A percentile compares a stretch with the other conserved stretches of the same genome.
These are phyloP conservation scores for Athelia sp. DNA, from an alignment of 1,284 basidiomycete genomes.

Conservation along the genomic window DNA sequence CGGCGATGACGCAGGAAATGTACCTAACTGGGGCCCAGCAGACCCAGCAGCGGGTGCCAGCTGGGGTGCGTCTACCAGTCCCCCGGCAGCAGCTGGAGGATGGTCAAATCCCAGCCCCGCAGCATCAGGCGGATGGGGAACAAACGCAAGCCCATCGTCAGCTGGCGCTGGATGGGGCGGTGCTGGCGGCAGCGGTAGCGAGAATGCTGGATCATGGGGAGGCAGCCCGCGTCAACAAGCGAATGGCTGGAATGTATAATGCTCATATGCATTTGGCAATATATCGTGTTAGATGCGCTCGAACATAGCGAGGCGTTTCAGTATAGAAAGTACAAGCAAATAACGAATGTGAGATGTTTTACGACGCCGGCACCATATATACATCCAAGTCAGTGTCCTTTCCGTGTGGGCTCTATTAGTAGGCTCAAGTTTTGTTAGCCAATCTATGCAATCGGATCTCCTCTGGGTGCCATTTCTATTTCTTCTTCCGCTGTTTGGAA, in stretches of 20 bases:
- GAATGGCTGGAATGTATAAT: conserved; percentile 53
- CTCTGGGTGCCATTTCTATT: too few species aligned
- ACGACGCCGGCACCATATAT: too few species aligned
- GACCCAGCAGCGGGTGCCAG: conserved; percentile 17
- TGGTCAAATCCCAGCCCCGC: conserved; percentile 28
- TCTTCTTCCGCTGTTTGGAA: too few species aligned
- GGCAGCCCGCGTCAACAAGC: conserved; percentile 34
- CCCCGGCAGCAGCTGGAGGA: conserved; percentile 18
- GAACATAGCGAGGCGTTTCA: too few species aligned
- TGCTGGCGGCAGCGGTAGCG: conserved; percentile 11
- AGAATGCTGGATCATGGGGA: neutral
- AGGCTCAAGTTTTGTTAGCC: too few species aligned
- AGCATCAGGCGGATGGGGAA: conserved; percentile 29
- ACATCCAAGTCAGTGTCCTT: too few species aligned
- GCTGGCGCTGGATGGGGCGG: conserved; percentile 24
- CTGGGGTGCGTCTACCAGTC: conserved; percentile 11
- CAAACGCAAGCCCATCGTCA: conserved; percentile 21
- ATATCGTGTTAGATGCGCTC: too few species aligned
- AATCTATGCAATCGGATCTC: too few species aligned
- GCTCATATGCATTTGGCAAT: neutral
- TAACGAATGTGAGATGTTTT: too few species aligned
- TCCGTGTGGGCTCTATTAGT: too few species aligned
- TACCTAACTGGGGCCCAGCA: conserved; percentile 17
- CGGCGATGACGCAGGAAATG: conserved; percentile 25
- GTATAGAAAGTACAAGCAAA: too few species aligned